Conservation (phyloP, 2,329 filamentous ascomycete genomes). For the Pyrenophora tritici-repentis region DNA sequence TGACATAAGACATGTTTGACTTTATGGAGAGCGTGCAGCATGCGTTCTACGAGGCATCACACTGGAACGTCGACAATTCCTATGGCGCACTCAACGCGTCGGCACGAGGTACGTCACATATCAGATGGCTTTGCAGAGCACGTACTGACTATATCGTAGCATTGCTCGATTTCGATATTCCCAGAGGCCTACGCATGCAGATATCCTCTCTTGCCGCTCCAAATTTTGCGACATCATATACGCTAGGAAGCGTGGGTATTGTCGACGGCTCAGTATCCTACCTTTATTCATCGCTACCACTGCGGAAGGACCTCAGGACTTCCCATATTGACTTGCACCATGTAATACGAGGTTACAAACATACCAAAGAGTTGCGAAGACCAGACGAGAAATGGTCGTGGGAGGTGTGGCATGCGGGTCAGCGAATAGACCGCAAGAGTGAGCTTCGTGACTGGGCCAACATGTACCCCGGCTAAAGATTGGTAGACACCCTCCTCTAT, state of each 20-base stretch:
- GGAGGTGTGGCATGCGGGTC: conserved; percentile 60
- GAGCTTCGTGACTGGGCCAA: conserved; percentile 17
- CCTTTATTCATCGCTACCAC: conserved; percentile 85
- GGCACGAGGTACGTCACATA: conserved; percentile 66
- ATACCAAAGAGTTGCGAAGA: conserved; percentile 68
- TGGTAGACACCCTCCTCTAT: conserved; percentile 67
- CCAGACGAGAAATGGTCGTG: conserved; percentile 58
- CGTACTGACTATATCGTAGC: conserved; percentile 55
- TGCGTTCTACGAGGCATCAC: conserved; percentile 83
- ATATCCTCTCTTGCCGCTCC: conserved; percentile 90
- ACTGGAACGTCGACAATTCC: conserved; percentile 91
- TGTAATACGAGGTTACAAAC: conserved; percentile 81
- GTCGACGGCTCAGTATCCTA: conserved; percentile 98
- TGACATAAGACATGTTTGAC: conserved; percentile 72
- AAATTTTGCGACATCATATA: conserved; percentile 93
- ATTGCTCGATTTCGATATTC: conserved; percentile 86
- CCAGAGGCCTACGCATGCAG: conserved; percentile 80
- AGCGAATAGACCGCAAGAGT: conserved; percentile 56
- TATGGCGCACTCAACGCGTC: conserved; percentile 86
- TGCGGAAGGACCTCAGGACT: conserved; percentile 71
- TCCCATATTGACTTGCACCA: conserved; percentile 75
- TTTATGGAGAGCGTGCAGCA: conserved; percentile 98
- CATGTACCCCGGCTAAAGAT: conserved; percentile 24
- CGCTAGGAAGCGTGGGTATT: conserved; percentile 83
- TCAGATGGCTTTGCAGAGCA: conserved; percentile 10